phyloP scores from a whole-genome alignment of 495 filamentous ascomycete genomes.

The Penicillium paradoxum region DNA sequence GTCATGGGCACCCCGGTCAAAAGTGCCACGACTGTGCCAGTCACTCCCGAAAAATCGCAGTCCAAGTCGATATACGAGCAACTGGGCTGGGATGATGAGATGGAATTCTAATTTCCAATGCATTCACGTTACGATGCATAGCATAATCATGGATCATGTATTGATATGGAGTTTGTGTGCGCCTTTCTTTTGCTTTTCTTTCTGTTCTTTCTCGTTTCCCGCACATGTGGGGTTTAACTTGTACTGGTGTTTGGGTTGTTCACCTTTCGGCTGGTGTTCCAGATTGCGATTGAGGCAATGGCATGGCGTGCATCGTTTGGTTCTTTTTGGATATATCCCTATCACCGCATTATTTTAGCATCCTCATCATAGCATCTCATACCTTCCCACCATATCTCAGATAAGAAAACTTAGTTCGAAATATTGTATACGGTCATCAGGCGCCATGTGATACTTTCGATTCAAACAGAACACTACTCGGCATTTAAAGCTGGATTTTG shows the following conservation, averaged over 20 bases:
- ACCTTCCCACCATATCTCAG: background rate
- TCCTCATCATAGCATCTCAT: background rate
- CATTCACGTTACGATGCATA: slow-evolving; percentile 7
- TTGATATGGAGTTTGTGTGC: background rate
- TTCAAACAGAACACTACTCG: too few species aligned
- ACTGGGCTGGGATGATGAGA: slow-evolving; percentile 72
- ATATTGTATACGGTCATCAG: too few species aligned
- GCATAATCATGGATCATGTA: background rate
- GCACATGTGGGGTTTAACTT: background rate
- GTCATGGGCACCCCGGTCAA: slow-evolving; percentile 24
- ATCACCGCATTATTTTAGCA: background rate
- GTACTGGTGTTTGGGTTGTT: background rate
- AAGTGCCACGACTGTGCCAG: slow-evolving; percentile 22
- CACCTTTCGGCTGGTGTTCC: background rate
- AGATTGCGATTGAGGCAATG: background rate
- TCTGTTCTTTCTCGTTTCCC: background rate
- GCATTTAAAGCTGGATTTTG: too few species aligned
- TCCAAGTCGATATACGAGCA: slow-evolving; percentile 59
- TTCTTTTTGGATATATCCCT: slow-evolving; percentile 1
- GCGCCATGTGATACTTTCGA: too few species aligned
- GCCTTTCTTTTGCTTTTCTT: background rate
- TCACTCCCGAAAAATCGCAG: slow-evolving; percentile 40
- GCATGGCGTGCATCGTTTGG: slow-evolving; percentile 1
- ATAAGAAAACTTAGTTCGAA: too few species aligned
- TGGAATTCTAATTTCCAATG: slow-evolving; percentile 30